phyloP scores from a whole-genome alignment of 345 rosid species.

The Populus euphratica region DNA sequence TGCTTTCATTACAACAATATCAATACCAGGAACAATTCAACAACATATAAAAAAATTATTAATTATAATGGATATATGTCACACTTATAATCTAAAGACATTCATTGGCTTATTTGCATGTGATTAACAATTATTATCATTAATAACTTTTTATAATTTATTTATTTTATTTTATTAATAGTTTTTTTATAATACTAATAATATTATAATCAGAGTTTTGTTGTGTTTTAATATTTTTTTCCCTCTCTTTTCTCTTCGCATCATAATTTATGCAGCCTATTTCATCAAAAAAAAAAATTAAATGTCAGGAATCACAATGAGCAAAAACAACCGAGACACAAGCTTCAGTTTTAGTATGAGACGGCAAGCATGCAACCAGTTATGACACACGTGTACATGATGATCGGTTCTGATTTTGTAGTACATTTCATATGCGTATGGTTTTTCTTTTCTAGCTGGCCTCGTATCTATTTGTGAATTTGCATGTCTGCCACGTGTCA shows the following conservation, averaged over 20 bases:
- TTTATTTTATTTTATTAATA: too few species aligned
- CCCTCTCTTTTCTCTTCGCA: too few species aligned
- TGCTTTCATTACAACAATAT: accelerated
- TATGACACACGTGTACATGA: not conserved
- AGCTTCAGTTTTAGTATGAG: not conserved
- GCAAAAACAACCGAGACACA: too few species aligned
- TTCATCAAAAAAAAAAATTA: too few species aligned
- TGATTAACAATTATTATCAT: accelerated
- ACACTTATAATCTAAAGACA: accelerated
- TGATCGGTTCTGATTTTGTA: not conserved
- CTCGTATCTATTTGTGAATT: not conserved
- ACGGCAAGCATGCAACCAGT: not conserved
- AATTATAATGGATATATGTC: accelerated
- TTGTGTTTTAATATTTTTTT: too few species aligned
- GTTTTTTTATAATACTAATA: too few species aligned
- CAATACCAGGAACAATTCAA: accelerated
- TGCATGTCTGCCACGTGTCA: slow-evolving; percentile 13
- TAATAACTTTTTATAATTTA: accelerated
- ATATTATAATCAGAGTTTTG: too few species aligned
- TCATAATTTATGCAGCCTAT: too few species aligned
- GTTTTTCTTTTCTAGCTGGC: not conserved
- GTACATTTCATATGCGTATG: not conserved
- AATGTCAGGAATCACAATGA: too few species aligned
- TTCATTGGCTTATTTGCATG: accelerated
- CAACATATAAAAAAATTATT: accelerated